phyloP scores from a whole-genome alignment of 1,284 basidiomycete species.

The Testicularia cyperi region DNA sequence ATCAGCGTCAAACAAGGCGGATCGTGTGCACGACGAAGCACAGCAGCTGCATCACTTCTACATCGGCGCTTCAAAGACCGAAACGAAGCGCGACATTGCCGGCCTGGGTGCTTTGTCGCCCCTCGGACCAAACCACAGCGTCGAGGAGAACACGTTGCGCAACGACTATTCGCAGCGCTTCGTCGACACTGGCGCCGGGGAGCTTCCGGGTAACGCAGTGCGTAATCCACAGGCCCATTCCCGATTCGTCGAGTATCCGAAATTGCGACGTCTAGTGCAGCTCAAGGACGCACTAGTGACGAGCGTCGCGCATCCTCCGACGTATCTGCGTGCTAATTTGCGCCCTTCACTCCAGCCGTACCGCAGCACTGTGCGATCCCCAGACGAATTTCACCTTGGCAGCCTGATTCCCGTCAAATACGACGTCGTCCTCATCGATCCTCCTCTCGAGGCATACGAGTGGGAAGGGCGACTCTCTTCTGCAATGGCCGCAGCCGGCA shows the following conservation, averaged over 20 bases:
- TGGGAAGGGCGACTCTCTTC: constrained; percentile 37
- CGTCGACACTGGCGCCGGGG: constrained; percentile 65
- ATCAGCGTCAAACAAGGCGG: too few species aligned
- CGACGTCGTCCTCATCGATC: constrained; percentile 89
- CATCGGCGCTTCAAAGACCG: too few species aligned
- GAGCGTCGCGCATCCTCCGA: constrained; percentile 39
- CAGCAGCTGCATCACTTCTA: background rate
- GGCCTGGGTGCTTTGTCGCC: too few species aligned
- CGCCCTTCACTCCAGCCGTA: constrained; percentile 18
- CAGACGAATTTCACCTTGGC: constrained; percentile 32
- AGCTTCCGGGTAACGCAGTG: constrained; percentile 51
- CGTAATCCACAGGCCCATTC: constrained; percentile 63
- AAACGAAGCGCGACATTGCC: too few species aligned
- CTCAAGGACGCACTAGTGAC: constrained; percentile 47
- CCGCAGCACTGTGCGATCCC: constrained; percentile 9
- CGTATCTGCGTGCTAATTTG: constrained; percentile 46
- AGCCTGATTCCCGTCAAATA: constrained; percentile 69
- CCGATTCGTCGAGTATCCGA: constrained; percentile 78
- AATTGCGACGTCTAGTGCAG: constrained; percentile 45
- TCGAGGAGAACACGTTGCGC: constrained; percentile 88
- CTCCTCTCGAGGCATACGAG: constrained; percentile 67
- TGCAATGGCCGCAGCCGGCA: constrained; percentile 9
- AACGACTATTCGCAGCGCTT: constrained; percentile 92
- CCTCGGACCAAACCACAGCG: constrained; percentile 54
- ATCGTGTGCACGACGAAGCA: too few species aligned